phyloP scores from a whole-genome alignment of 2,329 filamentous ascomycete genomes.

The Cladosporium sp. region DNA sequence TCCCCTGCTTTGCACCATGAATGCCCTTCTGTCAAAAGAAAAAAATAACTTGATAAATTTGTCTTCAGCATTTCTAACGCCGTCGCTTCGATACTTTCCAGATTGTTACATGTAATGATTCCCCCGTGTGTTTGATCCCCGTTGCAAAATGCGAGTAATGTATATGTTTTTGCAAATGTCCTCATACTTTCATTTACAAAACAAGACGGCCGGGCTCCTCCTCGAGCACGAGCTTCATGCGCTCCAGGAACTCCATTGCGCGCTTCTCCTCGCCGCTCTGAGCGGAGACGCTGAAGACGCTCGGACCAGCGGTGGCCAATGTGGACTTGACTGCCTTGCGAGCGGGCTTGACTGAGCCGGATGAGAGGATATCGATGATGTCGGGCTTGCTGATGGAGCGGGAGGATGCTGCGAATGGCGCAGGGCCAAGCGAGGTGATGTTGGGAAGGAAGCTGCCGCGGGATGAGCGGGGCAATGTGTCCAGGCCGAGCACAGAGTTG shows the following conservation, averaged over 20 bases:
- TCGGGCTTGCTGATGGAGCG: constrained; percentile 55
- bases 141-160: not conserved
- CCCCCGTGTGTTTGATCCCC: not conserved
- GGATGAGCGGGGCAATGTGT: constrained; percentile 46
- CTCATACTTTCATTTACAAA: constrained; percentile 31
- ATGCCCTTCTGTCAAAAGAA: not conserved
- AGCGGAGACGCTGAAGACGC: constrained; percentile 79
- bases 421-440: constrained; percentile 54
- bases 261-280: constrained; percentile 75
- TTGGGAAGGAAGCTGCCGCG: constrained; percentile 69
- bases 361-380: constrained; percentile 74
- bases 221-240: constrained; percentile 79
- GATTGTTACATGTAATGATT: not conserved
- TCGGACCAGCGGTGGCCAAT: constrained; percentile 49
- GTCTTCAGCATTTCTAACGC: not conserved
- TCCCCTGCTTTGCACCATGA: not conserved
- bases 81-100: not conserved
- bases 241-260: constrained; percentile 76
- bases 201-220: constrained; percentile 73
- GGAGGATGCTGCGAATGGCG: constrained; percentile 32
- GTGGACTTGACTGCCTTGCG: constrained; percentile 20
- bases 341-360: constrained; percentile 38
- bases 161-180: not conserved
- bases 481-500: constrained; percentile 75
- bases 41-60: not conserved